Percentiles rank a stretch among this genome's conserved stretches.
Evolutionary conservation across 345 rosid genomes (phyloP).

Genomic region (Eucalyptus globulus): DNA sequence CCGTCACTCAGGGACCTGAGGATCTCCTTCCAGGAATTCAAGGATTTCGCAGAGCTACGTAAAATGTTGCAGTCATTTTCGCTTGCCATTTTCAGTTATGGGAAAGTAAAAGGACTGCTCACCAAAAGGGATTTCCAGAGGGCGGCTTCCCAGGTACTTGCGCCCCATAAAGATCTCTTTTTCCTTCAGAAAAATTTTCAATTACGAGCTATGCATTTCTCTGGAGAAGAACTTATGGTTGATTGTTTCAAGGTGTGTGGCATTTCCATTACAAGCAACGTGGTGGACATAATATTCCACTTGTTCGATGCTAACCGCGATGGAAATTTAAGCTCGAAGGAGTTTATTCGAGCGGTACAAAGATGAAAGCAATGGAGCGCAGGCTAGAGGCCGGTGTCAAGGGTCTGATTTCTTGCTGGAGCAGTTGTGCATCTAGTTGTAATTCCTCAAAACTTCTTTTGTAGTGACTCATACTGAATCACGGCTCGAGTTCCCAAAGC

Average conservation of each 20-base stretch:
- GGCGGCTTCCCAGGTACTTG: slow-evolving; percentile 48
- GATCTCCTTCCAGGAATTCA: slow-evolving; percentile 46
- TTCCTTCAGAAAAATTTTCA: background rate
- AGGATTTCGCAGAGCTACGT: slow-evolving; percentile 43
- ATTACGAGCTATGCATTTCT: background rate
- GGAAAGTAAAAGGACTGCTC: slow-evolving; percentile 40
- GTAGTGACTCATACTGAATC: too few species aligned
- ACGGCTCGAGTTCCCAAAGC: too few species aligned
- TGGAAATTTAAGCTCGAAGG: slow-evolving; percentile 39
- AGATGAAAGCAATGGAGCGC: too few species aligned
- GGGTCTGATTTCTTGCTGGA: too few species aligned
- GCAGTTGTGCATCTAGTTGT: too few species aligned
- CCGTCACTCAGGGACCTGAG: slow-evolving; percentile 14
- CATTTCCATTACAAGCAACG: slow-evolving; percentile 18
- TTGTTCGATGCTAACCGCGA: slow-evolving; percentile 45
- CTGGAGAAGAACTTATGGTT: too few species aligned
- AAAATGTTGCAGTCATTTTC: slow-evolving; percentile 36
- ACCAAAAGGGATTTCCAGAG: slow-evolving; percentile 53
- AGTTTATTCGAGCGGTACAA: too few species aligned
- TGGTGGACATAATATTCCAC: slow-evolving; percentile 44
- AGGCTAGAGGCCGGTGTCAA: too few species aligned
- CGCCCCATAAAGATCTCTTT: background rate
- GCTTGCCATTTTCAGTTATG: slow-evolving; percentile 53
- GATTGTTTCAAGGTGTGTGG: slow-evolving; percentile 32
- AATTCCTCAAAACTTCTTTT: too few species aligned